phyloP scores from a whole-genome alignment of 768 basidiomycete genomes.

The Russula earlei region DNA sequence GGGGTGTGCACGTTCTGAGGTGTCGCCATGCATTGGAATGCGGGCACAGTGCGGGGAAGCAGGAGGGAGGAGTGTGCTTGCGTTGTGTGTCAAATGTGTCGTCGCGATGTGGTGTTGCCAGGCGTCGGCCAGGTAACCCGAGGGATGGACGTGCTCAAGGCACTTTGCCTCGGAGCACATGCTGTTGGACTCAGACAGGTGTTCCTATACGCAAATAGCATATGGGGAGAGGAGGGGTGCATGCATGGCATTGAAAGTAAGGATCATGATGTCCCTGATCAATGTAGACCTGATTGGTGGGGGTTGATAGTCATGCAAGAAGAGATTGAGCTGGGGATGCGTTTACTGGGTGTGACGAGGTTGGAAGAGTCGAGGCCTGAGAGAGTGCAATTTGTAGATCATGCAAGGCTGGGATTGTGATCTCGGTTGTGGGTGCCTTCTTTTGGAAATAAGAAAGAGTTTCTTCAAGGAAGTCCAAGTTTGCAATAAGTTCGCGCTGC shows the following conservation, averaged over 20 bases:
- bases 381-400: slow-evolving; percentile 27
- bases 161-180: slow-evolving; percentile 39
- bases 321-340: slow-evolving; percentile 34
- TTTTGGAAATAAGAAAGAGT: too few relatives aligned
- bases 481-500: too few relatives aligned
- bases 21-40: too few relatives aligned
- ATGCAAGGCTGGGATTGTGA: too few relatives aligned
- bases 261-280: not conserved
- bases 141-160: slow-evolving; percentile 41
- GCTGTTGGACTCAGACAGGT: slow-evolving; percentile 38
- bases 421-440: too few relatives aligned
- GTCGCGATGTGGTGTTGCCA: too few relatives aligned
- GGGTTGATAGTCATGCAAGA: slow-evolving; percentile 31
- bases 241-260: slow-evolving; percentile 23
- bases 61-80: slow-evolving; percentile 33
- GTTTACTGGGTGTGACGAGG: slow-evolving; percentile 33
- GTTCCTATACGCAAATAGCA: slow-evolving; percentile 33
- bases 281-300: not conserved
- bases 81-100: slow-evolving; percentile 42
- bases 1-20: too few relatives aligned
- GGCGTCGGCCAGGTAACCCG: slow-evolving; percentile 37
- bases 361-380: slow-evolving; percentile 31
- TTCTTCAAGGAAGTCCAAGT: too few relatives aligned
- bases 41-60: too few relatives aligned
- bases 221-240: slow-evolving; percentile 29